Conservation (phyloP, 2,329 filamentous ascomycete species). For the Talaromyces amestolkiae region DNA sequence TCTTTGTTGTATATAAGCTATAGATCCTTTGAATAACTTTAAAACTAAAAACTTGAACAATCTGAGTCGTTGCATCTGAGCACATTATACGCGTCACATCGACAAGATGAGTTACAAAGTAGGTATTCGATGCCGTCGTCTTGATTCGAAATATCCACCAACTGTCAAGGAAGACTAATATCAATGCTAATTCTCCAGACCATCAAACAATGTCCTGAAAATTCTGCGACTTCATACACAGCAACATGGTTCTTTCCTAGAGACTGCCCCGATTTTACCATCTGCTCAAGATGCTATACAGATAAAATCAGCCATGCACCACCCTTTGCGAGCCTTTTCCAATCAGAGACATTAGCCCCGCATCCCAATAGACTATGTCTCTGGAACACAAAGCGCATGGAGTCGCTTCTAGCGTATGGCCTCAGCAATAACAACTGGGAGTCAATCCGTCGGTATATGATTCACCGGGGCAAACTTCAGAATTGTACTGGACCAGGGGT, state of each 20-base stretch:
- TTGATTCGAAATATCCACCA: not conserved
- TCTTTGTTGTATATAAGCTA: not conserved
- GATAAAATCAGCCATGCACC: constrained; percentile 3
- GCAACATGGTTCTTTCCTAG: constrained; percentile 5
- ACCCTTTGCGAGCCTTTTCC: not conserved
- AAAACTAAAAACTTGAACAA: too few relatives aligned
- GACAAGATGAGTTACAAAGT: not conserved
- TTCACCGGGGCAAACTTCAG: constrained; percentile 2
- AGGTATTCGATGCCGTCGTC: not conserved
- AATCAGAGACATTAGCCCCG: not conserved
- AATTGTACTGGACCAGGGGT: constrained; percentile 10
- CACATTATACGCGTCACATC: too few relatives aligned
- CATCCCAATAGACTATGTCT: constrained; percentile 10
- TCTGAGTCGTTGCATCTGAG: too few relatives aligned
- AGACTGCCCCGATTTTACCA: not conserved
- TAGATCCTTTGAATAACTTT: too few relatives aligned
- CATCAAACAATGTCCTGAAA: constrained; percentile 11
- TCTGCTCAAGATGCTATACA: constrained; percentile 14
- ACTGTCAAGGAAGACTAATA: not conserved
- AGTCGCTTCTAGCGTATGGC: not conserved
- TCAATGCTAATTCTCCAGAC: not conserved
- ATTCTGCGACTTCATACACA: not conserved
- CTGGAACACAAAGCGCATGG: constrained; percentile 8
- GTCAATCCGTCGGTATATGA: constrained; percentile 7
- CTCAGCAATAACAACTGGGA: constrained; percentile 9